A percentile compares a stretch with the other conserved stretches of the same genome.
phyloP scores from a whole-genome alignment of 805 yeast genomes.

The Blastobotrys chiropterorum region DNA sequence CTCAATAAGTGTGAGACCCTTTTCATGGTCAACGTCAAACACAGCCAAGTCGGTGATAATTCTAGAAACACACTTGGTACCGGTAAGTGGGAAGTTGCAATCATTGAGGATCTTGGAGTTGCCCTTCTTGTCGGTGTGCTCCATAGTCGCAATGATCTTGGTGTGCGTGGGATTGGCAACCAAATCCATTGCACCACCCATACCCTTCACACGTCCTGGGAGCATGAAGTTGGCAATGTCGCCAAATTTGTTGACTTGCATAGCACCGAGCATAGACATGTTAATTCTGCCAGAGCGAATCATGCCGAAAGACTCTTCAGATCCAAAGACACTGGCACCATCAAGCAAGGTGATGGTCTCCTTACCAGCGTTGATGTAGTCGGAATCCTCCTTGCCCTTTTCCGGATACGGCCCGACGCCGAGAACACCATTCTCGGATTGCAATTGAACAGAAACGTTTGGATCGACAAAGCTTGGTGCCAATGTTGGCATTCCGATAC shows the following conservation, averaged over 20 bases:
- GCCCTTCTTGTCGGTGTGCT: conserved; percentile 44
- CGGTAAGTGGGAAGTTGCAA: conserved; percentile 44
- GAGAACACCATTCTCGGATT: conserved; percentile 45
- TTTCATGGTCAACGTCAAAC: conserved; percentile 38
- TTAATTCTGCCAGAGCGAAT: conserved; percentile 43
- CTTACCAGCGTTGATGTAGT: conserved; percentile 46
- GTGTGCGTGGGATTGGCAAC: conserved; percentile 43
- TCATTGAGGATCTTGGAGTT: conserved; percentile 40
- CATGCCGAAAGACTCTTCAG: conserved; percentile 47
- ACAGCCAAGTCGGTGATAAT: conserved; percentile 44
- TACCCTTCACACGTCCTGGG: conserved; percentile 46
- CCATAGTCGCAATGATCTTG: conserved; percentile 42
- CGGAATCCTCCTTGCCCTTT: conserved; percentile 41
- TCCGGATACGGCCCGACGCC: conserved; percentile 45
- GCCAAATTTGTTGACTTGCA: conserved; percentile 43
- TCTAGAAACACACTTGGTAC: conserved; percentile 39
- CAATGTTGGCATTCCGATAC: conserved; percentile 47
- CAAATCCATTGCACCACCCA: conserved; percentile 52
- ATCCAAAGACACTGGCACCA: conserved; percentile 45
- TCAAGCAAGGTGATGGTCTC: conserved; percentile 42
- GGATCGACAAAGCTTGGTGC: conserved; percentile 38
- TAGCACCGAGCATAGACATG: conserved; percentile 42
- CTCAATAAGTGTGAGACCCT: conserved; percentile 38
- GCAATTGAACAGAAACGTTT: conserved; percentile 36
- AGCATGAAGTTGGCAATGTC: conserved; percentile 50